Conservation (phyloP, 257 asterid species). For the Capsicum rhomboideum region DNA sequence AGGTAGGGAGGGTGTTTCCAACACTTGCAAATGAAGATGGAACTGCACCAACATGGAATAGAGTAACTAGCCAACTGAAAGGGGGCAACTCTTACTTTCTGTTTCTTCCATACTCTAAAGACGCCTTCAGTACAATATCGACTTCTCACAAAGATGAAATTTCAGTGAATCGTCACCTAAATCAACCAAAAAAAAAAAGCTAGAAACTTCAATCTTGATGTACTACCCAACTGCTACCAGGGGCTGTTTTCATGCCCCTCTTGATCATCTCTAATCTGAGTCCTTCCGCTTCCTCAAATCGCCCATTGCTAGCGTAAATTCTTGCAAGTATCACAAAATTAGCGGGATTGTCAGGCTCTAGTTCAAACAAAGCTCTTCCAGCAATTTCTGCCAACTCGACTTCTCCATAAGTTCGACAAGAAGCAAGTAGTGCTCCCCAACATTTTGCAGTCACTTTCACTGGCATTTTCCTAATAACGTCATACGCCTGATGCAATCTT, state of each 20-base stretch:
- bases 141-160: neutral
- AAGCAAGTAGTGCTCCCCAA: slow-evolving; percentile 50
- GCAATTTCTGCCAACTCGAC: slow-evolving; percentile 42
- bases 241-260: slow-evolving; percentile 28
- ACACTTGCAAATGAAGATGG: too few relatives aligned
- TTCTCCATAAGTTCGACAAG: slow-evolving; percentile 43
- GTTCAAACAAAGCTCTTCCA: slow-evolving; percentile 35
- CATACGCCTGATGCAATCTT: slow-evolving; percentile 33
- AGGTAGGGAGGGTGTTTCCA: too few relatives aligned
- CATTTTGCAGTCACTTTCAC: slow-evolving; percentile 40
- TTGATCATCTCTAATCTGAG: slow-evolving; percentile 32
- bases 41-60: too few relatives aligned
- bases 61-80: too few relatives aligned
- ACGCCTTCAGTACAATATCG: neutral
- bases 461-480: slow-evolving; percentile 29
- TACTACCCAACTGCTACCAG: slow-evolving; percentile 42
- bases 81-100: too few relatives aligned
- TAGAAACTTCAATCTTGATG: neutral
- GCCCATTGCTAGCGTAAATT: slow-evolving; percentile 27
- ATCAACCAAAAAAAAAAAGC: neutral
- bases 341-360: slow-evolving; percentile 45
- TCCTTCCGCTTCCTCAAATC: slow-evolving; percentile 20
- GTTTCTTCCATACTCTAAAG: neutral
- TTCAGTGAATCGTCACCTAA: neutral
- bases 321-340: slow-evolving; percentile 32